Conservation (phyloP, 108 stramenopile species). For the Pseudonitzschia multiseries region DNA sequence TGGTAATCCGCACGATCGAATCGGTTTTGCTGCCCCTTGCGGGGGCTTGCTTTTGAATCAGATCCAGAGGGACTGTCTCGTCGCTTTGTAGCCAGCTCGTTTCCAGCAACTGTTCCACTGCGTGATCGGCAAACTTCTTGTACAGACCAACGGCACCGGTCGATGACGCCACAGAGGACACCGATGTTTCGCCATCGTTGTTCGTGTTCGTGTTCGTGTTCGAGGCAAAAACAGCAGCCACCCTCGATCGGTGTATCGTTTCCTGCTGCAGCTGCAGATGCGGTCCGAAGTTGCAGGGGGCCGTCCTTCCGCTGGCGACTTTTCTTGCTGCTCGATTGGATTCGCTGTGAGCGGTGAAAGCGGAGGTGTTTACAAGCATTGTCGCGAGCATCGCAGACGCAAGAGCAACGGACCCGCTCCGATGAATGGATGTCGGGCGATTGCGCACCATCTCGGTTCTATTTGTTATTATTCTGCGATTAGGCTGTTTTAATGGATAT, state of each 20-base stretch:
- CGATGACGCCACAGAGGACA: not conserved
- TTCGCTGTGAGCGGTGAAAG: not conserved
- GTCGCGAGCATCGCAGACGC: not conserved
- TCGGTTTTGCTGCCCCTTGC: slow-evolving; percentile 39
- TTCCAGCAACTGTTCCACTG: slow-evolving; percentile 38
- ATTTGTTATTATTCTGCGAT: not conserved
- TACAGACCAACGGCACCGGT: slow-evolving; percentile 36
- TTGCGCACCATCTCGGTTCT: not conserved
- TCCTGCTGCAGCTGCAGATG: not conserved
- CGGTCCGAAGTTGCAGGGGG: not conserved
- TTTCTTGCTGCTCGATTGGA: not conserved
- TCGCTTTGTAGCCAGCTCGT: slow-evolving; percentile 21
- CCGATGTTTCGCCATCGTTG: not conserved
- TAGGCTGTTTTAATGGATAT: not conserved
- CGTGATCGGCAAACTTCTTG: slow-evolving; percentile 57
- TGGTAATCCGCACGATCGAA: slow-evolving; percentile 36
- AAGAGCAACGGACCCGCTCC: not conserved
- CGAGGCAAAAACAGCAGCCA: not conserved
- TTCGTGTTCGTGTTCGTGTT: too few relatives aligned
- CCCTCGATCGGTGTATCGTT: not conserved
- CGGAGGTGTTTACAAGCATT: not conserved
- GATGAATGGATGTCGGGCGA: not conserved
- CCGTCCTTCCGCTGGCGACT: not conserved
- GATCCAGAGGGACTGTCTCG: slow-evolving; percentile 25
- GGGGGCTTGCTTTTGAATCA: slow-evolving; percentile 43